Evolutionary conservation across 75 land plant genomes (phyloP).

Genomic region (Larix kaempferi): DNA sequence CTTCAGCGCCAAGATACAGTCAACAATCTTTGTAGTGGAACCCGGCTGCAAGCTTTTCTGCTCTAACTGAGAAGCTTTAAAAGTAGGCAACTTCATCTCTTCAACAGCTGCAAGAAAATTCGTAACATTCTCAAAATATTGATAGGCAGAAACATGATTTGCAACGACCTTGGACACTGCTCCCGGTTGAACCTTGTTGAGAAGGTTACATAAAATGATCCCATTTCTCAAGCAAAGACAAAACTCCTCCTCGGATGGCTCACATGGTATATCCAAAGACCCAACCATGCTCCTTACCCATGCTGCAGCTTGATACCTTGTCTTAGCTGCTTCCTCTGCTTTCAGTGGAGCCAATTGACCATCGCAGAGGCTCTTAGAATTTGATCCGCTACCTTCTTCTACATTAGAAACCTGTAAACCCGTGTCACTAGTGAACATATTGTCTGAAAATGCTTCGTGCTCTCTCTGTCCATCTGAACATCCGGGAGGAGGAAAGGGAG

Average conservation of each 20-base stretch:
- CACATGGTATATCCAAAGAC: conserved; percentile 35
- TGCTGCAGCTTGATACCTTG: conserved; percentile 60
- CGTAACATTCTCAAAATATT: conserved; percentile 79
- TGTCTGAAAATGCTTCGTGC: too few species aligned
- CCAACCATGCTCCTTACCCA: conserved; percentile 76
- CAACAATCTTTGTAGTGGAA: conserved; percentile 55
- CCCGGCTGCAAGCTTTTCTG: conserved; percentile 59
- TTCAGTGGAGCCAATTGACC: too few species aligned
- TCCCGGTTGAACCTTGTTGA: conserved; percentile 84
- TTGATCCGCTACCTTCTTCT: too few species aligned
- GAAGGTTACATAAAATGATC: conserved; percentile 67
- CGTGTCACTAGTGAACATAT: too few species aligned
- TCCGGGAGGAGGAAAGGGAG: too few species aligned
- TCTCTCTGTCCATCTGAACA: too few species aligned
- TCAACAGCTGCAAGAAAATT: conserved; percentile 74
- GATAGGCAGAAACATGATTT: conserved; percentile 57
- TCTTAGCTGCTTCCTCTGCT: conserved; percentile 32
- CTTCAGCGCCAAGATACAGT: conserved; percentile 70
- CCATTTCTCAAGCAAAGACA: conserved; percentile 82
- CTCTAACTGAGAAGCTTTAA: too few species aligned
- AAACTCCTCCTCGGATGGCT: conserved; percentile 76
- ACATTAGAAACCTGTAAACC: too few species aligned
- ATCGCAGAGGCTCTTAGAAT: too few species aligned
- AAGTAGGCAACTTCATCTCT: conserved; percentile 69
- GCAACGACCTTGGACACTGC: conserved; percentile 64